A percentile compares a stretch with the other conserved stretches of the same genome.
Evolutionary conservation across 2,329 filamentous ascomycete species (phyloP).

Genomic region (Shiraia sp.): DNA sequence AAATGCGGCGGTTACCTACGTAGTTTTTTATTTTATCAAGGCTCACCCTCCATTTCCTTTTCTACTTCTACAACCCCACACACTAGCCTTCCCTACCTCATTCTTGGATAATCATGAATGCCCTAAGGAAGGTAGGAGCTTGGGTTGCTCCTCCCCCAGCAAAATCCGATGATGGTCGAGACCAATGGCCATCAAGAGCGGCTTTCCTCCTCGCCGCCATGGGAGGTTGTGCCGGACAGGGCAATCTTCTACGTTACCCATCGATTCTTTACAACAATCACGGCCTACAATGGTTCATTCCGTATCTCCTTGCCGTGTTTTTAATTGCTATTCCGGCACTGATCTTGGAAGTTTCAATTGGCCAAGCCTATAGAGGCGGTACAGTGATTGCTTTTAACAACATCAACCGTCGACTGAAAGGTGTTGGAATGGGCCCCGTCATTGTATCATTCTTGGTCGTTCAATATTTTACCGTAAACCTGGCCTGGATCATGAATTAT

Average conservation of each 20-base stretch:
- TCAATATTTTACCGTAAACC: conserved; percentile 61
- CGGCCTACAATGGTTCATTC: conserved; percentile 64
- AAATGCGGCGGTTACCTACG: conserved; percentile 12
- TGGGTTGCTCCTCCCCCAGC: conserved; percentile 40
- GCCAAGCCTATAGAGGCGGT: conserved; percentile 60
- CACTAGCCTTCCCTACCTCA: too few relatives aligned
- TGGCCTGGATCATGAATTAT: conserved; percentile 64
- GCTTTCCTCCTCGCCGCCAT: conserved; percentile 62
- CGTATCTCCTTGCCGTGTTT: conserved; percentile 60
- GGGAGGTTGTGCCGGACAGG: conserved; percentile 63
- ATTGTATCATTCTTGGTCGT: conserved; percentile 59
- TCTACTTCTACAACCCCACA: not conserved
- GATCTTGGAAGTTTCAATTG: conserved; percentile 58
- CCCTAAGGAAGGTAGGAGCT: conserved; percentile 24
- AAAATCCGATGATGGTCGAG: conserved; percentile 50
- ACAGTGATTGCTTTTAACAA: conserved; percentile 59
- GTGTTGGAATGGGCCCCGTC: conserved; percentile 57
- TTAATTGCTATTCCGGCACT: conserved; percentile 61
- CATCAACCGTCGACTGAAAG: conserved; percentile 58
- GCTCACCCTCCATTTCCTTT: not conserved
- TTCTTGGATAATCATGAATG: conserved; percentile 12
- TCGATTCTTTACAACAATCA: conserved; percentile 64
- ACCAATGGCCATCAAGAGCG: conserved; percentile 60
- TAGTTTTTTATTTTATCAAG: conserved; percentile 1
- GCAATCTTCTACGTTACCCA: conserved; percentile 62